phyloP scores from a whole-genome alignment of 176 grass and related monocot species.

The Saccharum spontaneum region DNA sequence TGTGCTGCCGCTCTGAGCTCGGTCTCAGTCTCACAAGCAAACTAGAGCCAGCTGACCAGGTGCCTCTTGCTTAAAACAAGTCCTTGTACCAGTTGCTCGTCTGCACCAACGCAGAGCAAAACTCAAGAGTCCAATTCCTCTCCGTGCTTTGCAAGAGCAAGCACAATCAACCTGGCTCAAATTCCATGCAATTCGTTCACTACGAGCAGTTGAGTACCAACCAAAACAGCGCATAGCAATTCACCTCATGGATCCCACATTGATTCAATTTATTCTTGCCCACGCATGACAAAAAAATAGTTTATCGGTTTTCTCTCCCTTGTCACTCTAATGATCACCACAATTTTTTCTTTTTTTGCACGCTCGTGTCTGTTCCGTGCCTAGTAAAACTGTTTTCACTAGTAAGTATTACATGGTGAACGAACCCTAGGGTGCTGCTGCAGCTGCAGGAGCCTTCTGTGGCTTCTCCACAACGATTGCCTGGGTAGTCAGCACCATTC shows the following conservation, averaged over 20 bases:
- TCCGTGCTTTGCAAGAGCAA: background rate
- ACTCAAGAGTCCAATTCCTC: too few species aligned
- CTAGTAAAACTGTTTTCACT: background rate
- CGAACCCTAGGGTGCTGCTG: constrained; percentile 41
- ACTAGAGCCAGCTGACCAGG: too few species aligned
- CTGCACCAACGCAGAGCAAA: too few species aligned
- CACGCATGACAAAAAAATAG: background rate
- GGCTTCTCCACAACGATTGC: constrained; percentile 92
- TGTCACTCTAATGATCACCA: background rate
- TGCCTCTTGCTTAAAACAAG: too few species aligned
- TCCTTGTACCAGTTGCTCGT: too few species aligned
- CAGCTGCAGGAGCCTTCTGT: constrained; percentile 45
- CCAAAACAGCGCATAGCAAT: background rate
- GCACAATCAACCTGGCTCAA: background rate
- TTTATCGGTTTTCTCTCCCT: background rate
- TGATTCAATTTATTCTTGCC: constrained; percentile 20
- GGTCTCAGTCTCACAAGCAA: too few species aligned
- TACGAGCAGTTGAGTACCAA: background rate
- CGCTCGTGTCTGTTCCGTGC: background rate
- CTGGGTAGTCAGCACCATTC: constrained; percentile 89
- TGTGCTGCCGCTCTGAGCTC: too few species aligned
- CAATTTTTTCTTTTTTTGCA: background rate
- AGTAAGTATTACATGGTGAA: constrained; percentile 41
- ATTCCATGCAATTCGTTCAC: background rate
- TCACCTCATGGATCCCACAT: background rate